These are phyloP conservation scores for Phytopythium mirpurense DNA, from an alignment of 352 stramenopile species.

Conservation along the genomic window DNA sequence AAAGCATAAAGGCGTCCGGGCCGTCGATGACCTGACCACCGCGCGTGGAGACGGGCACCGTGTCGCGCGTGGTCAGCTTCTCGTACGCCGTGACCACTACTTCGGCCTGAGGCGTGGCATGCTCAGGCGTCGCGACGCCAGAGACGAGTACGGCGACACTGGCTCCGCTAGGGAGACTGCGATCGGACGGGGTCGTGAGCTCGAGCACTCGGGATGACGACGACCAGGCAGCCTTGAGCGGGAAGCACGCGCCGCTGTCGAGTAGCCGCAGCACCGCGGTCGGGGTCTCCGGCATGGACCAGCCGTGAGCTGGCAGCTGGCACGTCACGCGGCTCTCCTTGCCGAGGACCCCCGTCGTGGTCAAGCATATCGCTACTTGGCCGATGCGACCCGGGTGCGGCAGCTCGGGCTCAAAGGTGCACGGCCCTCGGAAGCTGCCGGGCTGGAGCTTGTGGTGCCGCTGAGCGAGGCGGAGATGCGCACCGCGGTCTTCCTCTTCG, in stretches of 20 bases:
- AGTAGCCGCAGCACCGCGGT: conserved; percentile 32
- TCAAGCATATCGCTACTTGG: conserved; percentile 49
- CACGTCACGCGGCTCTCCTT: conserved; percentile 44
- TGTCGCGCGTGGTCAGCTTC: conserved; percentile 49
- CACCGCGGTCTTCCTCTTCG: conserved; percentile 44
- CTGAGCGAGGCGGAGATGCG: conserved; percentile 62
- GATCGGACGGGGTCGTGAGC: conserved; percentile 42
- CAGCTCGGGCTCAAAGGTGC: conserved; percentile 38
- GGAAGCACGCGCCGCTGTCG: conserved; percentile 10
- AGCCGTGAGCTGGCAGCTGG: conserved; percentile 51
- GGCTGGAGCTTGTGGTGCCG: conserved; percentile 53
- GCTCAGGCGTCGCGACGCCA: conserved; percentile 49
- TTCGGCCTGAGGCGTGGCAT: conserved; percentile 39
- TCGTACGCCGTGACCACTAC: conserved; percentile 54
- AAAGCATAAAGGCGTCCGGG: conserved; percentile 33
- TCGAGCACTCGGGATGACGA: conserved; percentile 33
- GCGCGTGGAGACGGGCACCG: conserved; percentile 42
- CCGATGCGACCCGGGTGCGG: conserved; percentile 41
- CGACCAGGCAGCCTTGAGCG: conserved; percentile 30
- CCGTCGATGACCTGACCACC: conserved; percentile 66
- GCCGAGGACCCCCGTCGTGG: conserved; percentile 24
- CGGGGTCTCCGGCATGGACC: conserved; percentile 30
- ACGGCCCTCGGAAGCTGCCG: conserved; percentile 38
- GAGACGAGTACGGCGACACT: conserved; percentile 40
- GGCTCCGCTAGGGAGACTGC: conserved; percentile 28